phyloP scores from a whole-genome alignment of 106 monocot genomes.

The Ottelia alismoides region DNA sequence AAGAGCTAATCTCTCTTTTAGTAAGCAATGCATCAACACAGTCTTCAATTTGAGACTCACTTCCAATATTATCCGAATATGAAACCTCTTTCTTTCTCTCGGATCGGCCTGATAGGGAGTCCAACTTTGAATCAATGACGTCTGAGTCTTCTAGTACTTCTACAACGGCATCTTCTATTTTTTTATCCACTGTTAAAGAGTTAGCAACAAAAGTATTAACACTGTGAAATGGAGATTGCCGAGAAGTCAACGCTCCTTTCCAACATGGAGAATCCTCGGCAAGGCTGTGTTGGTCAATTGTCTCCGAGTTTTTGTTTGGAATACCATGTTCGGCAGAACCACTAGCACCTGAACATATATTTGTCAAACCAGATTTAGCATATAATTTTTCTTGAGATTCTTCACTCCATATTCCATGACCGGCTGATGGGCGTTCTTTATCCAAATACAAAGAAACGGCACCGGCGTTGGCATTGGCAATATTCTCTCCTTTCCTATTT shows the following conservation, averaged over 20 bases:
- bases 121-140: background rate
- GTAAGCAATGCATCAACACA: background rate
- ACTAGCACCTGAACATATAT: background rate
- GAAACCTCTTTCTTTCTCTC: background rate
- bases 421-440: background rate
- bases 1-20: background rate
- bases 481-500: background rate
- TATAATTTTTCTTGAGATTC: background rate
- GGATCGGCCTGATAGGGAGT: background rate
- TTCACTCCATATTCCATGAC: background rate
- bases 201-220: background rate
- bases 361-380: background rate
- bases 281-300: background rate
- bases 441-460: background rate
- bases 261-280: constrained; percentile 13
- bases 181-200: background rate
- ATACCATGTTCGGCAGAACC: background rate
- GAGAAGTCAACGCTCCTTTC: constrained; percentile 8
- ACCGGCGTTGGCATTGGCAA: background rate
- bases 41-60: background rate
- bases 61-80: background rate
- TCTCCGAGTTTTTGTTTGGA: constrained; percentile 5
- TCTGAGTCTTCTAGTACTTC: background rate
- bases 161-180: background rate
- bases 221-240: constrained; percentile 3